These are phyloP conservation scores for Nitzschia sp. DNA, from an alignment of 108 stramenopile genomes.

Conservation along the genomic window DNA sequence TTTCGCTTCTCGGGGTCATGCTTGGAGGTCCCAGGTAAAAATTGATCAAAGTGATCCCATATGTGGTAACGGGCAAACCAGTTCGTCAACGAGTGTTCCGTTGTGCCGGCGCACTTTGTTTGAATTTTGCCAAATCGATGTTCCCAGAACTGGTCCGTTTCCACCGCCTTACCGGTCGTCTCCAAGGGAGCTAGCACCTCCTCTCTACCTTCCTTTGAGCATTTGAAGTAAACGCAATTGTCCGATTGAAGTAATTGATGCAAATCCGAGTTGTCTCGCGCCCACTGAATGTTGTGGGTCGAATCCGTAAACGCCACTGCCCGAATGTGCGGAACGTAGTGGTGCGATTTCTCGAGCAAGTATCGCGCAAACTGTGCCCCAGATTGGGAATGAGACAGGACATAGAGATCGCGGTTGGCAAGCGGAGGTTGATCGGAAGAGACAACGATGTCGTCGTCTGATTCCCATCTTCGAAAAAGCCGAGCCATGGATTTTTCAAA, in stretches of 20 bases:
- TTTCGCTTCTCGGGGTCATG: too few relatives aligned
- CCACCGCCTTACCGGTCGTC: slow-evolving; percentile 40
- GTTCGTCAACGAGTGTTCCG: slow-evolving; percentile 78
- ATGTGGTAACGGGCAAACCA: slow-evolving; percentile 61
- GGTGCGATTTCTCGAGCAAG: slow-evolving; percentile 52
- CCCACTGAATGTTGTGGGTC: slow-evolving; percentile 87
- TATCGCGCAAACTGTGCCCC: slow-evolving; percentile 72
- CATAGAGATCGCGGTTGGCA: slow-evolving; percentile 42
- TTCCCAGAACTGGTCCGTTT: slow-evolving; percentile 72
- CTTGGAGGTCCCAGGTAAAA: too few relatives aligned
- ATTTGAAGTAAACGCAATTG: slow-evolving; percentile 45
- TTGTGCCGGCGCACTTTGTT: slow-evolving; percentile 76
- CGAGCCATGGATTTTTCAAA: slow-evolving; percentile 53
- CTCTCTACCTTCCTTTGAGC: slow-evolving; percentile 21
- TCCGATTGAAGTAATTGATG: slow-evolving; percentile 38
- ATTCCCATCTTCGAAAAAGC: slow-evolving; percentile 47
- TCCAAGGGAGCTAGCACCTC: slow-evolving; percentile 14
- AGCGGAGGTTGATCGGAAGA: slow-evolving; percentile 15
- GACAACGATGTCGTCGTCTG: background rate
- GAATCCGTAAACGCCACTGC: slow-evolving; percentile 86
- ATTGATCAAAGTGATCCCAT: slow-evolving; percentile 80
- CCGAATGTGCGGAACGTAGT: slow-evolving; percentile 62
- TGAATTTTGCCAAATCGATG: slow-evolving; percentile 76
- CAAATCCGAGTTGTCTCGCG: slow-evolving; percentile 32
- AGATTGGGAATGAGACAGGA: slow-evolving; percentile 74